Conservation (phyloP, 1,139 yeast genomes). For the Yamadazyma siamensis region DNA sequence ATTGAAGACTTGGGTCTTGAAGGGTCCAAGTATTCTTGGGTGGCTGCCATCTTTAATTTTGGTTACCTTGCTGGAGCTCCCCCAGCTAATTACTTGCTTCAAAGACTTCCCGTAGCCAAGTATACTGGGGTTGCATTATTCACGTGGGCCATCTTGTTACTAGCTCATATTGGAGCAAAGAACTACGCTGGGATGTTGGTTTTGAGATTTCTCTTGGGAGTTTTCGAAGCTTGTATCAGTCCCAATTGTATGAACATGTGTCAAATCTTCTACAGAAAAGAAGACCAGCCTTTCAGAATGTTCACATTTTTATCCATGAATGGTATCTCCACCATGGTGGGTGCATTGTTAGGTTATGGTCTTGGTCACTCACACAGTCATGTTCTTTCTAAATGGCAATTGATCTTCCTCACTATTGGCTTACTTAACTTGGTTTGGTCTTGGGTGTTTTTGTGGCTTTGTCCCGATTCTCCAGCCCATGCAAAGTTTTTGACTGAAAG, state of each 20-base stretch:
- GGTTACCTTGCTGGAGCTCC: slow-evolving; percentile 36
- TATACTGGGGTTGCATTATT: slow-evolving; percentile 42
- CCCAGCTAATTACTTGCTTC: slow-evolving; percentile 45
- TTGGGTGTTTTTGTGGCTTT: slow-evolving; percentile 19
- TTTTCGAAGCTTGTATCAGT: slow-evolving; percentile 34
- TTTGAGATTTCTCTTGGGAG: slow-evolving; percentile 43
- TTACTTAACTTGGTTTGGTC: slow-evolving; percentile 30
- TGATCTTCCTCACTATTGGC: slow-evolving; percentile 45
- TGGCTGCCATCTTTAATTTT: slow-evolving; percentile 58
- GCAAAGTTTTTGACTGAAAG: slow-evolving; percentile 37
- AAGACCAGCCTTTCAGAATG: slow-evolving; percentile 36
- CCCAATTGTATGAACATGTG: slow-evolving; percentile 29
- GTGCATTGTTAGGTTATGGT: slow-evolving; percentile 29
- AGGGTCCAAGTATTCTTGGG: slow-evolving; percentile 37
- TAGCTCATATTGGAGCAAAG: slow-evolving; percentile 44
- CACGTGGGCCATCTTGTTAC: slow-evolving; percentile 50
- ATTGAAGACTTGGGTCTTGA: slow-evolving; percentile 20
- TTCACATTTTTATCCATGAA: slow-evolving; percentile 26
- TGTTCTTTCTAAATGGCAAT: slow-evolving; percentile 22
- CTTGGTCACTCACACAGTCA: slow-evolving; percentile 28
- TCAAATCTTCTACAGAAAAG: slow-evolving; percentile 18
- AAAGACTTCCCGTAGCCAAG: slow-evolving; percentile 53
- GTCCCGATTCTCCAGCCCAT: slow-evolving; percentile 42
- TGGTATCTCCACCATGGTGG: slow-evolving; percentile 31
- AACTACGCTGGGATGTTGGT: slow-evolving; percentile 49